Base-by-base conservation (phyloP, 148 eudicot species). In the Camellia japonica region DNA sequence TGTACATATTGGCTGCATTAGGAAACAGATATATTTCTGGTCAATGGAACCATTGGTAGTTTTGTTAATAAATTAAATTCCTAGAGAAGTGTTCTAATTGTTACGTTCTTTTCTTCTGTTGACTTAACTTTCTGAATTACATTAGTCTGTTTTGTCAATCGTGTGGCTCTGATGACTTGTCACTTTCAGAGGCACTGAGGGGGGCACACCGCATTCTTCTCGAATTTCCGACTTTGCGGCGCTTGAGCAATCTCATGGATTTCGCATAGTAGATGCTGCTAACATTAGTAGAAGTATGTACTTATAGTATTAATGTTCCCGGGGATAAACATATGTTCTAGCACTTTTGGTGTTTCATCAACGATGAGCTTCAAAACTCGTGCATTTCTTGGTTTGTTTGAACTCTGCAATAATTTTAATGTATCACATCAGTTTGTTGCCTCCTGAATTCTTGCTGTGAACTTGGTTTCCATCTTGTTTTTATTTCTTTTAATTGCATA, bases 221-320 rank as follows among this genome's bases (percentile, higher is more conserved):
- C 86, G 86, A 66, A 75, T 80, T 71, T 73, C 93, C 70, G 89
- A 92, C 52, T 83, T 83, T 75, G 89, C 90, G 55, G 82, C 82
- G 23, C 79, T 86, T 63, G 98, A 92, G 82, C 95, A 93, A 78
- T 89, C 92, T 78, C 90, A 89, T 78, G 93, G 89, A 72, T 90
- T 86, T 77, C 90, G 83, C 64, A 81, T 83, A 30, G 94, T 88
- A 74, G 92, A 88, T 85, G 84, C 87, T 77, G 80, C 88, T 81
- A 86, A 90, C 80, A 75, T 74, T 79, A 85, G 83, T 76, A 86
- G 87, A 88, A 86, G 94, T 94, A 84, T 83, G 91, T 83, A 63
- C 80, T 58, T 15, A 41, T 87, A 63, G 8, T 41, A 60, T 60
- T 60, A 15, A 15, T 15, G 19, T 60, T 60, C 6, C 64, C 74